Evolutionary conservation across 108 stramenopile species (phyloP), one percentile per base, ranked within the genome.

Genomic region (Nitzschia sp.): DNA sequence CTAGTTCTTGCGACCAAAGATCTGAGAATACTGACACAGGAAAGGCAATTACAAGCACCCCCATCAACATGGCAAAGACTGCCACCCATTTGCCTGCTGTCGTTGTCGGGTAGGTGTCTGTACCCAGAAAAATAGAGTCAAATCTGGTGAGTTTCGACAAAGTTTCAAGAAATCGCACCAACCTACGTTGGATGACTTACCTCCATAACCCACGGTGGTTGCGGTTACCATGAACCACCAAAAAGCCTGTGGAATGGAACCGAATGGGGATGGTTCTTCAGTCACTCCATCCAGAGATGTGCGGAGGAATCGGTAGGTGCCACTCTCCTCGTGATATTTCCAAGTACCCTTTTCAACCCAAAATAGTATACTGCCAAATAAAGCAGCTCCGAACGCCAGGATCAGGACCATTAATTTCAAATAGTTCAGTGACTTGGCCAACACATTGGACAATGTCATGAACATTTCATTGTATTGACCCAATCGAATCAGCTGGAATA

Each of bases 191-290:
- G 8, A 10, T 0, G 12, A 64, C 65, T 29, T 78, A 72, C 76
- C 85, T 41, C 82, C 81, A 54, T 83, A 84, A 57, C 80, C 86
- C 8, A 87, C 83, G 3, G 86, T 84, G n/a, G 86, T 87, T n/a
- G 83, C 83, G 14, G 89, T 87, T 15, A 87, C 86, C 17, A 90
- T 62, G 75, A 90, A 90, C 89, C 89, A 90, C 82, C 84, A 89
- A 71, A 84, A 83, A 11, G 81, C 70, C 43, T 60, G 57, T 39
- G 89, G 86, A 29, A 90, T 87, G 51, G 71, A 73, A 1, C 42
- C 48, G 73, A 90, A 90, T 9, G 88, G 88, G 21, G 77, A 69
- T 10, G 61, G 61, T 71, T 87, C 86, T 71, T 80, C 80, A 3
- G 76, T 81, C 10, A 67, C 57, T 20, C 83, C 84, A 76, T 87